Evolutionary conservation across 805 yeast species (phyloP), one percentile per base, ranked within the genome.

Genomic region (Suhomyces sp.): DNA sequence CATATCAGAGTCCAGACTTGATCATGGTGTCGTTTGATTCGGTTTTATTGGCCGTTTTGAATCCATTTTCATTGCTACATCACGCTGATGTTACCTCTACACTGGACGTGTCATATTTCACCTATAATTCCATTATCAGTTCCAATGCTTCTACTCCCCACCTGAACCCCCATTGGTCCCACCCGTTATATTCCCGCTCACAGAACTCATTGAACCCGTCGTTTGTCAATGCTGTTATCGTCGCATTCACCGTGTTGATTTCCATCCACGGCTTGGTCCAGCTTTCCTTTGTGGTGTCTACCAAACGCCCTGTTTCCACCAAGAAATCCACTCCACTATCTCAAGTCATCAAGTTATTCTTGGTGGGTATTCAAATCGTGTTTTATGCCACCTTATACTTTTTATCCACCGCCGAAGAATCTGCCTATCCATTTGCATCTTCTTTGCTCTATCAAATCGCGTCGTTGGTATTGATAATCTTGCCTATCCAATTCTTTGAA

Each of bases 401-500:
- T 4, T 26, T 47, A n/a, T n/a, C n/a, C 19, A 13, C 33, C 2
- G 19, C 11, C 11, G 21, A 25, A 15, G 25, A 29, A 17, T n/a
- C n/a, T n/a, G n/a, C n/a, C n/a, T n/a, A n/a, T n/a, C n/a, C n/a
- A n/a, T n/a, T n/a, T n/a, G 10, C 4, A 4, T 24, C 26, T 11
- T 18, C 46, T 10, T 27, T 46, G 15, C 30, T 35, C 14, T 37
- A 28, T 12, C 16, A 31, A 9, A 17, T 39, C 6, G 28, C 19
- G 19, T 25, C 31, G 8, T 25, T 39, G 10, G 25, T 31, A 6
- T 15, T 36, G 4, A 27, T 47, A 13, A 38, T 53, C 12, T 28
- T 55, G 4, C 61, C 62, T 4, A 34, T 57, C 33, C 59, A 54
- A n/a, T 28, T 34, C 10, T 27, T 44, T 8, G 63, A 57, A 22